Conservation (phyloP, 495 filamentous ascomycete species). For the Trichoderma orchidacearum region DNA sequence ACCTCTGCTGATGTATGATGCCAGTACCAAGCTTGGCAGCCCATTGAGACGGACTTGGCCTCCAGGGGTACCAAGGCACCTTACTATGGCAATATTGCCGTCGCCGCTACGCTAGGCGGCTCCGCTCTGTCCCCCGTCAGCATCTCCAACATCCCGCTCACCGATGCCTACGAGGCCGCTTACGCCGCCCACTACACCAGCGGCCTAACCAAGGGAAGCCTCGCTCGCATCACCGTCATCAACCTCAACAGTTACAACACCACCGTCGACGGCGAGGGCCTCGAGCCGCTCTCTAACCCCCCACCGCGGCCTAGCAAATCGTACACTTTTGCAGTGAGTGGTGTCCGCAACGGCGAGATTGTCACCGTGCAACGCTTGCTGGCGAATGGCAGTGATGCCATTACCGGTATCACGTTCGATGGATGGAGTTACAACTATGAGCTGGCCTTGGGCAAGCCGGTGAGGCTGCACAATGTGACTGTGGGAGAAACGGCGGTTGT, state of each 20-base stretch:
- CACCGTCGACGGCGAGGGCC: slow-evolving; percentile 28
- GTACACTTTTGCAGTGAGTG: slow-evolving; percentile 28
- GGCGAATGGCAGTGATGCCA: slow-evolving; percentile 52
- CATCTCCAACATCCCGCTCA: slow-evolving; percentile 29
- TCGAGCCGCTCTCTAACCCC: slow-evolving; percentile 9
- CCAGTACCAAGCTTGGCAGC: slow-evolving; percentile 42
- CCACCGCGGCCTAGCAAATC: slow-evolving; percentile 15
- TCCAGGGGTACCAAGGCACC: slow-evolving; percentile 48
- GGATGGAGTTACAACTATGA: slow-evolving; percentile 53
- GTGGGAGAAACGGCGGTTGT: slow-evolving; percentile 35
- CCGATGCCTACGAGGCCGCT: slow-evolving; percentile 32
- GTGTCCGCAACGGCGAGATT: not conserved
- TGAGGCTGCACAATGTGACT: slow-evolving; percentile 43
- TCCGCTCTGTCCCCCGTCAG: slow-evolving; percentile 13
- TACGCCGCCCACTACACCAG: slow-evolving; percentile 39
- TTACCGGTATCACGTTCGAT: slow-evolving; percentile 47
- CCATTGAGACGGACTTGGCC: slow-evolving; percentile 36
- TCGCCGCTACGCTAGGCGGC: slow-evolving; percentile 40
- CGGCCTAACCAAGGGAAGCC: slow-evolving; percentile 12
- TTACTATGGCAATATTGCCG: slow-evolving; percentile 52
- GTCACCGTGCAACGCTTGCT: slow-evolving; percentile 29
- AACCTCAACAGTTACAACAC: slow-evolving; percentile 50
- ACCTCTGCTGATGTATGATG: not conserved
- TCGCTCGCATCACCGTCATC: slow-evolving; percentile 39
- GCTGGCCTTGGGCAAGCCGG: slow-evolving; percentile 38